These are phyloP conservation scores for Agrostemma githago DNA, from an alignment of 148 eudicot genomes.

Conservation along the genomic window DNA sequence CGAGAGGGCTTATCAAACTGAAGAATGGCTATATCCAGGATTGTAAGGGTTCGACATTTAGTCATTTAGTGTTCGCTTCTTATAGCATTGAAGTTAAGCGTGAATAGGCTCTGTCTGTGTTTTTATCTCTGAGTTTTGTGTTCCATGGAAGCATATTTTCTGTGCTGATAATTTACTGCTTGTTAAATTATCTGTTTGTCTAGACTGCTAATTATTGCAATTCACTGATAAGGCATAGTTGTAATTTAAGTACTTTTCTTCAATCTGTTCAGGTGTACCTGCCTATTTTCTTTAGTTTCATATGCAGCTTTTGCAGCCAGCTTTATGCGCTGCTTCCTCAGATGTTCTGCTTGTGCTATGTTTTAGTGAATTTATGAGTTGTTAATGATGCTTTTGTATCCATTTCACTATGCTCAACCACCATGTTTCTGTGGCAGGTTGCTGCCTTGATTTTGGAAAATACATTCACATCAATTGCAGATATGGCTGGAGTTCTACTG, in stretches of 20 bases:
- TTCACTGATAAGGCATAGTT: no score
- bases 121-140: background rate
- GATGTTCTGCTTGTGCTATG: background rate
- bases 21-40: background rate
- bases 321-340: background rate
- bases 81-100: background rate
- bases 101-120: background rate
- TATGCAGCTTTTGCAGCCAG: background rate
- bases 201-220: no score
- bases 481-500: slow-evolving; percentile 94
- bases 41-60: background rate
- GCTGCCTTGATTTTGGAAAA: slow-evolving; percentile 79
- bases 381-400: slow-evolving; percentile 3
- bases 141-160: background rate
- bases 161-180: background rate
- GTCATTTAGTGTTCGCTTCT: background rate
- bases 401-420: slow-evolving; percentile 5
- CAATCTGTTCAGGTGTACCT: background rate
- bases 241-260: no score
- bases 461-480: slow-evolving; percentile 90
- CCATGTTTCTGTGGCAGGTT: slow-evolving; percentile 41
- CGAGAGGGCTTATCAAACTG: background rate
- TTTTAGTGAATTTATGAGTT: background rate
- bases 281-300: background rate
- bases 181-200: no score